Conservation (phyloP, 768 basidiomycete genomes). For the Sistotremastrum niveocremeum region DNA sequence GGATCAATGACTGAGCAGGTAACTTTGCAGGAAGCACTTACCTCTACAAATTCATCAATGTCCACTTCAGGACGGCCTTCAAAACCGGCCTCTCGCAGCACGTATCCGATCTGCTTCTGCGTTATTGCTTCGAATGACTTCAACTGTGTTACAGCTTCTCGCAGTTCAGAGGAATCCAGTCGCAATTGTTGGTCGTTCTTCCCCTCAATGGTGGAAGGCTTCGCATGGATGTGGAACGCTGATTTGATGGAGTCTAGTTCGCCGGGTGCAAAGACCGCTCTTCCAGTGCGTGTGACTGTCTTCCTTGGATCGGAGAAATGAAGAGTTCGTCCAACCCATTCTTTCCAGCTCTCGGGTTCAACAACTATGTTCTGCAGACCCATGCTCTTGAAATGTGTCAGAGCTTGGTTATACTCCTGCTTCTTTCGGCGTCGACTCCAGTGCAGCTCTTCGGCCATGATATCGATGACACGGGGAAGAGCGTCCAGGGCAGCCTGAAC, state of each 20-base stretch:
- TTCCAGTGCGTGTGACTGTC: too few relatives aligned
- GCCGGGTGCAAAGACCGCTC: constrained; percentile 32
- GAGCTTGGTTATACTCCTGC: constrained; percentile 43
- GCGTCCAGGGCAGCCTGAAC: constrained; percentile 71
- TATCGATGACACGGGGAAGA: constrained; percentile 77
- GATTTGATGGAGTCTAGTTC: constrained; percentile 30
- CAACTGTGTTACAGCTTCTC: constrained; percentile 12
- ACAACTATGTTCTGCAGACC: constrained; percentile 35
- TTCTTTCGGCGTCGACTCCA: constrained; percentile 55
- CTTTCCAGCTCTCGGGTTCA: constrained; percentile 12
- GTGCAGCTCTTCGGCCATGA: constrained; percentile 76
- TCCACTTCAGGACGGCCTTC: constrained; percentile 39
- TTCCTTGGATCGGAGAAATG: not conserved
- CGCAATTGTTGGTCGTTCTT: constrained; percentile 9
- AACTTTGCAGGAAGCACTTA: constrained; percentile 20
- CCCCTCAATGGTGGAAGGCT: constrained; percentile 19
- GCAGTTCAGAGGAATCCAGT: constrained; percentile 28
- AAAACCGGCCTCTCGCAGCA: constrained; percentile 66
- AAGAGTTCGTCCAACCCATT: constrained; percentile 9
- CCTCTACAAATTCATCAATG: constrained; percentile 84
- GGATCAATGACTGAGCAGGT: constrained; percentile 1
- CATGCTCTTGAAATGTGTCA: constrained; percentile 72
- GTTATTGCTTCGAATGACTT: constrained; percentile 30
- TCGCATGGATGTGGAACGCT: constrained; percentile 22
- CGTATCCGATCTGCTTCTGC: constrained; percentile 56